Evolutionary conservation across 805 yeast species (phyloP).

Genomic region (Yamadazyma laniorum): DNA sequence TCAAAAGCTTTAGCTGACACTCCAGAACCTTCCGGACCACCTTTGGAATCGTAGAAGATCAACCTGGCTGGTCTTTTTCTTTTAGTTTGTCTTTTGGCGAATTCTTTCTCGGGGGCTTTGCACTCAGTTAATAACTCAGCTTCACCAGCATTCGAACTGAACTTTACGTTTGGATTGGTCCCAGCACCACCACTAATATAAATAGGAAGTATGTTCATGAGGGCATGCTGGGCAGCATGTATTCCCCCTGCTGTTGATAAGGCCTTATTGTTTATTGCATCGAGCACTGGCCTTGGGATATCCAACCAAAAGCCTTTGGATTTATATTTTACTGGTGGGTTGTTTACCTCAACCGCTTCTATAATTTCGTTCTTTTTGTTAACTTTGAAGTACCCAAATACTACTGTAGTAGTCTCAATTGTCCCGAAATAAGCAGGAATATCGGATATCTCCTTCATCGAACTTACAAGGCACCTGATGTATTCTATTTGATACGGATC

Average conservation of each 20-base stretch:
- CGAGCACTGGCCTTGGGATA: slow-evolving; percentile 65
- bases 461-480: slow-evolving; percentile 49
- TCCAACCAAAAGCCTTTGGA: slow-evolving; percentile 94
- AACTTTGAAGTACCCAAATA: slow-evolving; percentile 90
- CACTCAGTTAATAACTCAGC: slow-evolving; percentile 87
- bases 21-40: slow-evolving; percentile 80
- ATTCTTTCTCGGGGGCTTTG: slow-evolving; percentile 96
- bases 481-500: slow-evolving; percentile 77
- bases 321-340: slow-evolving; percentile 70
- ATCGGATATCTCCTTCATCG: slow-evolving; percentile 21
- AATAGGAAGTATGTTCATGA: slow-evolving; percentile 75
- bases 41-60: slow-evolving; percentile 79
- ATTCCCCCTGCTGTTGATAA: slow-evolving; percentile 84
- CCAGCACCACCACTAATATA: slow-evolving; percentile 69
- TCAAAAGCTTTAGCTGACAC: slow-evolving; percentile 77
- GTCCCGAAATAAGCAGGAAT: slow-evolving; percentile 75
- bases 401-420: slow-evolving; percentile 68
- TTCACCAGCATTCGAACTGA: slow-evolving; percentile 29
- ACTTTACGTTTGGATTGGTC: slow-evolving; percentile 32
- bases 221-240: slow-evolving; percentile 94
- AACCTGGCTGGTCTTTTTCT: slow-evolving; percentile 85
- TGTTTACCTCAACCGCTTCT: slow-evolving; percentile 89
- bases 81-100: slow-evolving; percentile 67
- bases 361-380: slow-evolving; percentile 74
- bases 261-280: slow-evolving; percentile 52